Conservation (phyloP, 2,329 filamentous ascomycete genomes). For the Dactylellina cionopaga region DNA sequence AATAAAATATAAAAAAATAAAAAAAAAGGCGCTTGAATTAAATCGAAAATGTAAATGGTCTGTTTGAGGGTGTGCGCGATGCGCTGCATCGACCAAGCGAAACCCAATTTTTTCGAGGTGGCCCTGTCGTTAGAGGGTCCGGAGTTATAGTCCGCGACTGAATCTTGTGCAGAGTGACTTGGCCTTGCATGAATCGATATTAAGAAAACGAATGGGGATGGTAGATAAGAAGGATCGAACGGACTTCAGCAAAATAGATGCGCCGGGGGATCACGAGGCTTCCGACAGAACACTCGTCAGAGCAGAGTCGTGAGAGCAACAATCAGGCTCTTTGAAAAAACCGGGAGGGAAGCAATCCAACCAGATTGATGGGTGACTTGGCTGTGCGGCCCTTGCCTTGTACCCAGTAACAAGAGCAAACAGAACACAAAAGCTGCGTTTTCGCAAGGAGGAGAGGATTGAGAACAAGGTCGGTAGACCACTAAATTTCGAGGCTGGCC, state of each 20-base stretch:
- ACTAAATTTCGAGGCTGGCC: constrained; percentile 2
- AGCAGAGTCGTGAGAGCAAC: no score
- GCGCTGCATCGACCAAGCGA: neutral
- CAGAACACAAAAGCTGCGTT: constrained; percentile 22
- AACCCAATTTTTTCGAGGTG: neutral
- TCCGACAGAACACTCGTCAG: no score
- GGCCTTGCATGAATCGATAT: constrained; percentile 37
- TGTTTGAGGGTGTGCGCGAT: neutral
- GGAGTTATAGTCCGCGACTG: constrained; percentile 17
- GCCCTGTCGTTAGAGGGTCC: neutral
- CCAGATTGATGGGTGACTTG: constrained; percentile 27
- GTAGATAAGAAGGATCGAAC: constrained; percentile 29
- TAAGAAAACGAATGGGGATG: constrained; percentile 2
- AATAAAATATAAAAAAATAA: constrained; percentile 14
- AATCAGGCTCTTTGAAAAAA: constrained; percentile 5
- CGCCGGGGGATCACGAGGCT: constrained; percentile 42
- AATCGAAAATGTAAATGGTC: no score
- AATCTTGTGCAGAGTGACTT: constrained; percentile 45
- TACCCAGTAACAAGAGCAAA: constrained; percentile 10
- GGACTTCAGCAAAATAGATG: constrained; percentile 1
- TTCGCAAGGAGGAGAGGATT: neutral
- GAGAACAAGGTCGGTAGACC: neutral
- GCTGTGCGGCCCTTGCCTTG: constrained; percentile 31
- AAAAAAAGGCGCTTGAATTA: no score
- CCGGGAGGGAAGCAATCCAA: neutral